Evolutionary conservation across 169 alveolate species (phyloP), one percentile per base, ranked within the genome.

Genomic region (Plasmodium inui): DNA sequence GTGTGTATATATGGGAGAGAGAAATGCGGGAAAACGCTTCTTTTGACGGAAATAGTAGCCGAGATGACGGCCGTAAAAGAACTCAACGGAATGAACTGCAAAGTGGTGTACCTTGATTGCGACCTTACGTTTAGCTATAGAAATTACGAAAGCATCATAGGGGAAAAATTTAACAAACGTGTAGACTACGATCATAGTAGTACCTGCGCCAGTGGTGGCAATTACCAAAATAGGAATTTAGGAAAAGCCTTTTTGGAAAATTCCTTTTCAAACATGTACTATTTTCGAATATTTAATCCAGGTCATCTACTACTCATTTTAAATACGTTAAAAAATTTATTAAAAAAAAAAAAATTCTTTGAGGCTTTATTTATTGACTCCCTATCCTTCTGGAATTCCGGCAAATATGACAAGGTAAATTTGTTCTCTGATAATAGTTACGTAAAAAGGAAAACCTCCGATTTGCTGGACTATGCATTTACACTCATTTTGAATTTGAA

Each of bases 1-100:
- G 88, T 88, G 19, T 88, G 94, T 61, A 88, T 88, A 88, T 88
- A 88, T 88, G 94, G 94, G 28, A 88, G 82, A 72, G 94, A 88
- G 78, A 78, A 79, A 37, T 88, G 94, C 76, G 94, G 85, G 14
- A 88, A 88, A 30, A 88, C 94, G 28, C 71, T 88, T 57, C 44
- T 88, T 10, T 39, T 88, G 71, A 88, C 94, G 67, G 89, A 88
- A n/a, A 41, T 88, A 61, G 44, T 88, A 61, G 94, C 81, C 67
- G 94, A 88, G 26, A 81, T 88, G 79, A 78, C 94, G 44, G 94
- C 94, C 30, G 94, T 88, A 19, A 88, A 88, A 10, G 94, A 88
- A 34, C 76, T 88, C 10, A 88, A 44, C 61, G 94, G 94, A 39
- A 78, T 88, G 94, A 79, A 88, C 71, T 88, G 89, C 53, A 88